Conservation (phyloP, 129 eudicot species). For the Centella asiatica region DNA sequence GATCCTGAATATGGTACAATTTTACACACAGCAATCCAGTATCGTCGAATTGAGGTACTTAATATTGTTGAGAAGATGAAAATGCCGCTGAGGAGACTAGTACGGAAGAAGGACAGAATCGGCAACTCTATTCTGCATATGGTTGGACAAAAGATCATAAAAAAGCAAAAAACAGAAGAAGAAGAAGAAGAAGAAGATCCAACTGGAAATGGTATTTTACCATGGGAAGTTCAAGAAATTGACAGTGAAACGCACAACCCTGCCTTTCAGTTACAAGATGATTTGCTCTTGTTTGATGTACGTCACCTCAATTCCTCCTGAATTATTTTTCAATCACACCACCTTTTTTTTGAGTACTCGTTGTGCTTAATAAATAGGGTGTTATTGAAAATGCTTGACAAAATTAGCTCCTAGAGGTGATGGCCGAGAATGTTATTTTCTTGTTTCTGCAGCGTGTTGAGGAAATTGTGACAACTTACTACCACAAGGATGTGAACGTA, state of each 20-base stretch:
- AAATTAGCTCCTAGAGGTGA: too few relatives aligned
- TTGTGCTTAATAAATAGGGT: too few relatives aligned
- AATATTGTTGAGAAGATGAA: conserved; percentile 23
- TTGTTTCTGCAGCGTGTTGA: conserved; percentile 24
- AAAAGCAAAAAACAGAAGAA: background rate
- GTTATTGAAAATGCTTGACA: too few relatives aligned
- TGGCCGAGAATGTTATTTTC: too few relatives aligned
- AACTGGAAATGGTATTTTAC: background rate
- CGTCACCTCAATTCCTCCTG: background rate
- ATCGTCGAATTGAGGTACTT: conserved; percentile 17
- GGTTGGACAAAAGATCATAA: conserved; percentile 24
- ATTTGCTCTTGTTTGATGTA: conserved; percentile 32
- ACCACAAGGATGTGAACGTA: conserved; percentile 13
- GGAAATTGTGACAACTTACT: conserved; percentile 6
- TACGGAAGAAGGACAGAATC: conserved; percentile 18
- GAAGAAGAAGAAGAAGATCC: too few relatives aligned
- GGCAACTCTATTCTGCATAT: conserved; percentile 37
- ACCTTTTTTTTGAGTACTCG: too few relatives aligned
- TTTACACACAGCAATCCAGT: conserved; percentile 30
- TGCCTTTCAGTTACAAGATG: conserved; percentile 21
- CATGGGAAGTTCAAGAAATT: background rate
- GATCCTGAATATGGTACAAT: conserved; percentile 18
- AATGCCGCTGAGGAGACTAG: conserved; percentile 22
- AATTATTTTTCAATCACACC: background rate
- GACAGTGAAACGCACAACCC: conserved; percentile 19